Conservation (phyloP, 169 alveolate genomes). For the Plasmodium gonderi region DNA sequence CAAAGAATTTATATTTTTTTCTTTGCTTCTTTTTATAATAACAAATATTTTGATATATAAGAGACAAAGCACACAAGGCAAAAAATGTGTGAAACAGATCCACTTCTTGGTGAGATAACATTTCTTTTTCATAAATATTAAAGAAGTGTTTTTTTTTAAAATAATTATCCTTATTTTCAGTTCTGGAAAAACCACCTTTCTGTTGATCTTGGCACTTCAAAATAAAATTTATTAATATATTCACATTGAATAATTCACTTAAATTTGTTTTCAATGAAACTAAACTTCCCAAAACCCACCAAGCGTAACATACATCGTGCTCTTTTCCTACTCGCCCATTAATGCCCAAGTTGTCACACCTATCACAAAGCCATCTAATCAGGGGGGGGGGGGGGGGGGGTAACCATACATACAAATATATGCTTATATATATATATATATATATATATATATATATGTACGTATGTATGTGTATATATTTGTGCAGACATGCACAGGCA, state of each 20-base stretch:
- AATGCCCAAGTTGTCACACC: constrained; percentile 74
- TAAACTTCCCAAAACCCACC: constrained; percentile 82
- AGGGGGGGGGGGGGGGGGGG: background rate
- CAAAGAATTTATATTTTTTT: constrained; percentile 2
- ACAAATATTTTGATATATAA: constrained; percentile 36
- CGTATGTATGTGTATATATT: too few relatives aligned
- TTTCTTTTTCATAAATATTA: constrained; percentile 14
- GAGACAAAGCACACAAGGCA: constrained; percentile 58
- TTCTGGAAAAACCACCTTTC: constrained; percentile 69
- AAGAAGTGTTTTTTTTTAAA: constrained; percentile 5
- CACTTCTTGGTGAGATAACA: constrained; percentile 11
- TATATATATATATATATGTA: background rate
- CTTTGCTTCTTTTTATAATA: constrained; percentile 18
- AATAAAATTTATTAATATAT: constrained; percentile 38
- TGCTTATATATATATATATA: background rate
- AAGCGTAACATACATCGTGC: constrained; percentile 83
- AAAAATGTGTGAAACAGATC: constrained; percentile 55
- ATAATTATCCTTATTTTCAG: background rate
- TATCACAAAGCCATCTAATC: constrained; percentile 60
- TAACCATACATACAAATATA: background rate
- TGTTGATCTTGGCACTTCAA: constrained; percentile 44
- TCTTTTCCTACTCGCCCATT: constrained; percentile 82
- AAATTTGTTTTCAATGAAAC: constrained; percentile 14
- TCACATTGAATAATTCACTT: constrained; percentile 26
- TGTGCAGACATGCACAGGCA: too few relatives aligned